Evolutionary conservation across 257 asterid genomes (phyloP).

Genomic region (Nicotiana obtusifolia): DNA sequence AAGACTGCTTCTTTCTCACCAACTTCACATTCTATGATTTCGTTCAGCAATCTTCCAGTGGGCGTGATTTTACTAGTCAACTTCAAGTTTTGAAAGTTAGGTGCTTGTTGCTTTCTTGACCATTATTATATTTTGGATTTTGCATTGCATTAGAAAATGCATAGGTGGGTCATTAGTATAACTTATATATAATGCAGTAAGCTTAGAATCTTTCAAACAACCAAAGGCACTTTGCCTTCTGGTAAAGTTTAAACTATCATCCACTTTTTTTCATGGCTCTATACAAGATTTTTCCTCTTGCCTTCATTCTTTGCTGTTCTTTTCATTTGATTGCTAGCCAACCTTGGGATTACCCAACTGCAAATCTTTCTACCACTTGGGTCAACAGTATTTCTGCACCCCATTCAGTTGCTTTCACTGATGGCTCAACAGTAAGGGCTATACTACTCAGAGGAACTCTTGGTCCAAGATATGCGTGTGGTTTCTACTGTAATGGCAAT

Average conservation of each 20-base stretch:
- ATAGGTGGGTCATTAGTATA: too few relatives aligned
- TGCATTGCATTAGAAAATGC: not conserved
- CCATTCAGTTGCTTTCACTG: not conserved
- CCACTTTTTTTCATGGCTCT: not conserved
- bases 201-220: not conserved
- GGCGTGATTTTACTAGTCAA: not conserved
- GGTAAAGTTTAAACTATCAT: not conserved
- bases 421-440: not conserved
- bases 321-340: not conserved
- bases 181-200: too few relatives aligned
- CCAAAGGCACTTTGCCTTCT: not conserved
- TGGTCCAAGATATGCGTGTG: constrained; percentile 12
- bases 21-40: not conserved
- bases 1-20: not conserved
- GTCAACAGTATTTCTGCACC: constrained; percentile 6
- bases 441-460: constrained; percentile 10
- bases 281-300: not conserved
- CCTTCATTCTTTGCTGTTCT: not conserved
- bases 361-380: constrained; percentile 20
- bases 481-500: constrained; percentile 10
- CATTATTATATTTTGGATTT: not conserved
- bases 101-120: not conserved
- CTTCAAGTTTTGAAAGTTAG: not conserved
- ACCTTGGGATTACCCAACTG: constrained; percentile 3
- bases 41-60: not conserved